Base-by-base conservation (phyloP, 768 basidiomycete genomes). In the Omphalotus guepiniiformis region DNA sequence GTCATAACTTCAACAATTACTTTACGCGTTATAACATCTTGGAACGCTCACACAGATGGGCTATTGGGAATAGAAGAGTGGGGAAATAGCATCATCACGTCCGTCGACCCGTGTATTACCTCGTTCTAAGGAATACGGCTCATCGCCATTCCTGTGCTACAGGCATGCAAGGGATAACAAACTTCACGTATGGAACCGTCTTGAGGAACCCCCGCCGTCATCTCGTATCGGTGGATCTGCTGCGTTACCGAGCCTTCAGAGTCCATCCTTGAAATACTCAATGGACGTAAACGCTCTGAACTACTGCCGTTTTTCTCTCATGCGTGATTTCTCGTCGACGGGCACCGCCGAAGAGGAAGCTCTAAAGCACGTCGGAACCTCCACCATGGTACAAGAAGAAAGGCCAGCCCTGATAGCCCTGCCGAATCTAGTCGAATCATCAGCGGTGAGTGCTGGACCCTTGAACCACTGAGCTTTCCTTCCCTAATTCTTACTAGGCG, bases 231-330 rank as follows among this genome's bases (percentile, higher is more conserved):
- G 80, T 6, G 78, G 80, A 15, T 79, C 83, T 3, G 86, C 83
- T 2, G 70, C 76, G 0, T 56, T 76, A 30, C 67, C 76, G 1
- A 73, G 70, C 23, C 62, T 77, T 6, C 69, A 75, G 1, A 64
- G 65, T 0, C 87, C 88, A 3, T 50, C 59, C 6, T 62, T 88
- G 3, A 60, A 66, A 9, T 85, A 83, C 55, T 85, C 87, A 0
- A 67, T 98, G 62, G 88, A 93, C 57, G 83, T 94, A 50, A 99
- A 99, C 60, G 84, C 95, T 2, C 73, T 98, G 47, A 96, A 95
- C 59, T 97, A 87, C 62, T 98, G 95, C 65, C 81, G 86, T 2
- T 93, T 96, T 64, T 86, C 89, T 6, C 69, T 97, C 2, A 60
- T 87, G 29, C 63, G 57, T 26, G n/a, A n/a, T n/a, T n/a, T n/a